Evolutionary conservation across 2,329 filamentous ascomycete species (phyloP).

Genomic region (Fusarium sp.): DNA sequence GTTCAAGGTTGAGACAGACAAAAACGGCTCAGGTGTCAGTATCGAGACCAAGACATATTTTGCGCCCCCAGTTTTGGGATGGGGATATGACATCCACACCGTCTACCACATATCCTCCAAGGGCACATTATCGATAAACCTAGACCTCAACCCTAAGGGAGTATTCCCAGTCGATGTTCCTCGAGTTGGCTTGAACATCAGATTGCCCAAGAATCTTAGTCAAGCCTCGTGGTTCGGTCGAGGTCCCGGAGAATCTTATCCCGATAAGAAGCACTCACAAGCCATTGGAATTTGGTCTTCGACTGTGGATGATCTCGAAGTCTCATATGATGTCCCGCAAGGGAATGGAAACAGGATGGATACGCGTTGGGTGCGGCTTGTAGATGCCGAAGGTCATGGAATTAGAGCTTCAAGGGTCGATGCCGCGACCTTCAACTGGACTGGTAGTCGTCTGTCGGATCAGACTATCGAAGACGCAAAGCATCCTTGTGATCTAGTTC

Average conservation of each 20-base stretch:
- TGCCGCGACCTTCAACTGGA: not conserved
- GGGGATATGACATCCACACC: conserved; percentile 3
- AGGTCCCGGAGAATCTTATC: conserved; percentile 4
- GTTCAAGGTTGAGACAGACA: not conserved
- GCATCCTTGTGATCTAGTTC: not conserved
- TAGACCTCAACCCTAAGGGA: not conserved
- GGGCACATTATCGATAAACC: not conserved
- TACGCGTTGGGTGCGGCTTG: not conserved
- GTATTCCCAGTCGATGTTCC: not conserved
- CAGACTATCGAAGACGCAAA: not conserved
- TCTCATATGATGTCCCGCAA: not conserved
- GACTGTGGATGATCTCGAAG: not conserved
- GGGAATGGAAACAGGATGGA: conserved; percentile 10
- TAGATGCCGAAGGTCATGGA: not conserved
- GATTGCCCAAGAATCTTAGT: not conserved
- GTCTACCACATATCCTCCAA: not conserved
- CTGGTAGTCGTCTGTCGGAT: not conserved
- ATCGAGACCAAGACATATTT: not conserved
- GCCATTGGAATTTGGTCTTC: not conserved
- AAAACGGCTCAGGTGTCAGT: not conserved
- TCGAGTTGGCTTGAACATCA: not conserved
- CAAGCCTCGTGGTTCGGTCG: conserved; percentile 1
- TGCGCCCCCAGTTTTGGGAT: conserved; percentile 6
- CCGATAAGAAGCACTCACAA: not conserved
- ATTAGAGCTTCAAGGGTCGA: not conserved